Base-by-base conservation (phyloP, 2,329 filamentous ascomycete genomes). In the Neofusicoccum sp. region DNA sequence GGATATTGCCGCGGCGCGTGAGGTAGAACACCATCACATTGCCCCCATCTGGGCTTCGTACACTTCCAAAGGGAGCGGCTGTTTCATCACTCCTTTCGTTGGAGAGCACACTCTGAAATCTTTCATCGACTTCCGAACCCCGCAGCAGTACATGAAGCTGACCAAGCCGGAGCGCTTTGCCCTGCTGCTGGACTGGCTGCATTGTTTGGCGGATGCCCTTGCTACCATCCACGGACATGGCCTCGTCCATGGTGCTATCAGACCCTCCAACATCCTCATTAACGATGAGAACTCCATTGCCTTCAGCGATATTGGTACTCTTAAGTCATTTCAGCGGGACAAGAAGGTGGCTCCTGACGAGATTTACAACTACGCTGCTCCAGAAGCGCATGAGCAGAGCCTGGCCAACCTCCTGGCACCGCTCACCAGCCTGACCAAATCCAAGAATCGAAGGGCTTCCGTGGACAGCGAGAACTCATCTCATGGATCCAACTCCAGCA, bases 11-110 rank as follows among this genome's bases (percentile, higher is more conserved):
- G 79, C 78, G 60, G 82, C 88, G 63, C 83, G 78, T 65, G 77
- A 79, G 58, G 70, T 89, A 14, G 80, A 85, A 61, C 88, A 90
- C 69, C 82, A 86, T 44, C 89, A 92, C 69, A 80, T 92, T 61
- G 83, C 86, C n/a, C 86, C 84, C 9, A 83, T 89, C 43, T 90
- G 85, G 82, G 85, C 84, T 2, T 89, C 89, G 0, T 92, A 91
- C 70, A 85, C 82, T 1, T 80, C 87, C 59, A 84, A 85, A 65
- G 85, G 82, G 5, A 78, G 74, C 62, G 88, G 85, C 6, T 91
- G 88, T 68, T 78, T 87, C 26, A 77, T 92, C 16, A 85, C 89
- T 58, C 84, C 85, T 14, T 88, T 89, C 14, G 81, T 86, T 6
- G 82, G 82, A 61, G 88, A 91, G 64, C 85, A 84, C 65, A 89